Conservation (phyloP, 306 rosid genomes). For the Medicago arabica region DNA sequence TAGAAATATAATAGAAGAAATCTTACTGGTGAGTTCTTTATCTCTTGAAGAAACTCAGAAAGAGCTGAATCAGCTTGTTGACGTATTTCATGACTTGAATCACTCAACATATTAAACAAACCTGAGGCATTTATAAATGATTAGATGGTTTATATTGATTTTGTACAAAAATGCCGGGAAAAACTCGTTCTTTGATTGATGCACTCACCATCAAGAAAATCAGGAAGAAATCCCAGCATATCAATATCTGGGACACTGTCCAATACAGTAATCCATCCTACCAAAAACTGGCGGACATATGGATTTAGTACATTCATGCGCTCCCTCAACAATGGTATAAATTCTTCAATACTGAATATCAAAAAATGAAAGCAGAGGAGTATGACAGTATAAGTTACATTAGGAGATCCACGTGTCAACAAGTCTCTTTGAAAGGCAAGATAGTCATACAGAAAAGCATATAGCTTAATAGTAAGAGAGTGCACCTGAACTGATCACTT, state of each 20-base stretch:
- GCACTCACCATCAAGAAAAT: slow-evolving; percentile 82
- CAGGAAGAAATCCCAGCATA: slow-evolving; percentile 98
- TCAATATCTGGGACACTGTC: slow-evolving; percentile 98
- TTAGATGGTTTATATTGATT: slow-evolving; percentile 36
- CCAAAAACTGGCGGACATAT: slow-evolving; percentile 96
- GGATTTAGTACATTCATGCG: slow-evolving; percentile 98
- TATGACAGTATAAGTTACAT: slow-evolving; percentile 28
- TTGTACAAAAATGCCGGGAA: slow-evolving; percentile 11
- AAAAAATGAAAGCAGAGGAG: slow-evolving; percentile 37
- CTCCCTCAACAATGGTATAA: slow-evolving; percentile 96
- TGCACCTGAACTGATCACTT: slow-evolving; percentile 97
- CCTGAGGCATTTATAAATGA: slow-evolving; percentile 62
- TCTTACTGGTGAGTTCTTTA: slow-evolving; percentile 97
- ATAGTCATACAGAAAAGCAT: slow-evolving; percentile 30
- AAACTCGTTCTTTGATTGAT: slow-evolving; percentile 7
- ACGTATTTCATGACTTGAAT: slow-evolving; percentile 93
- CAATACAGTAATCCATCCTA: slow-evolving; percentile 98
- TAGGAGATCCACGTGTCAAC: slow-evolving; percentile 27
- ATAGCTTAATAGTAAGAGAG: slow-evolving; percentile 36
- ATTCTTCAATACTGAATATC: slow-evolving; percentile 86
- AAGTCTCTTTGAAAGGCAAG: slow-evolving; percentile 29
- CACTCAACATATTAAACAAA: slow-evolving; percentile 96
- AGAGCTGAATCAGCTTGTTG: slow-evolving; percentile 99
- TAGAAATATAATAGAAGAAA: slow-evolving; percentile 35
- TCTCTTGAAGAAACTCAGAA: slow-evolving; percentile 97